phyloP scores from a whole-genome alignment of 371 early-diverging fungal species.

The Saksenaea vasiformis region DNA sequence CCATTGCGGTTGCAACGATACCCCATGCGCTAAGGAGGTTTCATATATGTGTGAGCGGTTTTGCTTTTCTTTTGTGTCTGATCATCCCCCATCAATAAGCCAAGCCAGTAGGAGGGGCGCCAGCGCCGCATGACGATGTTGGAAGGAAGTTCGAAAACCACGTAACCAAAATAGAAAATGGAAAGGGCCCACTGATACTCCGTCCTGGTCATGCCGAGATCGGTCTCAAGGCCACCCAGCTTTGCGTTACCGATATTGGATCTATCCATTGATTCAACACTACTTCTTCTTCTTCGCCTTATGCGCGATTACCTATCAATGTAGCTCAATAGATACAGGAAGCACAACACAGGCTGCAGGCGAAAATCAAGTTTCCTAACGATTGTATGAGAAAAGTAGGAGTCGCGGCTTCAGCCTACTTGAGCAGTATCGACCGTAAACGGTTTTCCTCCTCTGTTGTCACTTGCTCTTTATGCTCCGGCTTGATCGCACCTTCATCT shows the following conservation, averaged over 20 bases:
- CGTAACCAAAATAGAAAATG: slow-evolving; percentile 26
- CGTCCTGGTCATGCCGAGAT: slow-evolving; percentile 20
- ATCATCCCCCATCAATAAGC: slow-evolving; percentile 29
- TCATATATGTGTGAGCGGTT: neutral
- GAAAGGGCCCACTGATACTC: slow-evolving; percentile 14
- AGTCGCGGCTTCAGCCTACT: neutral
- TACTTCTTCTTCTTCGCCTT: neutral
- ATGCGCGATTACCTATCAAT: slow-evolving; percentile 39
- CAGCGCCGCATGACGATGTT: slow-evolving; percentile 38
- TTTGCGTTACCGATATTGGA: slow-evolving; percentile 52
- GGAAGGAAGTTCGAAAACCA: slow-evolving; percentile 44
- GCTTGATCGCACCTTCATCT: neutral
- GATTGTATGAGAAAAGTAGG: slow-evolving; percentile 6
- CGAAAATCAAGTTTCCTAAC: slow-evolving; percentile 36
- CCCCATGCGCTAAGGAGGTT: slow-evolving; percentile 28
- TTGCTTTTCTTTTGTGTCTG: neutral
- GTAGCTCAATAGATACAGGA: slow-evolving; percentile 38
- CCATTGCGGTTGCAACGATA: slow-evolving; percentile 24
- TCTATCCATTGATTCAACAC: slow-evolving; percentile 9
- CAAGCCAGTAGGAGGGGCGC: slow-evolving; percentile 21
- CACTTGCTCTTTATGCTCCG: neutral
- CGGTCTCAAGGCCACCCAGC: slow-evolving; percentile 34
- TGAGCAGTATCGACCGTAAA: neutral
- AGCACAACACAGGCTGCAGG: slow-evolving; percentile 33
- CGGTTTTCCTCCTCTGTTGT: slow-evolving; percentile 1